Conservation (phyloP, 305 asterid genomes). For the Fraxinus platypoda region DNA sequence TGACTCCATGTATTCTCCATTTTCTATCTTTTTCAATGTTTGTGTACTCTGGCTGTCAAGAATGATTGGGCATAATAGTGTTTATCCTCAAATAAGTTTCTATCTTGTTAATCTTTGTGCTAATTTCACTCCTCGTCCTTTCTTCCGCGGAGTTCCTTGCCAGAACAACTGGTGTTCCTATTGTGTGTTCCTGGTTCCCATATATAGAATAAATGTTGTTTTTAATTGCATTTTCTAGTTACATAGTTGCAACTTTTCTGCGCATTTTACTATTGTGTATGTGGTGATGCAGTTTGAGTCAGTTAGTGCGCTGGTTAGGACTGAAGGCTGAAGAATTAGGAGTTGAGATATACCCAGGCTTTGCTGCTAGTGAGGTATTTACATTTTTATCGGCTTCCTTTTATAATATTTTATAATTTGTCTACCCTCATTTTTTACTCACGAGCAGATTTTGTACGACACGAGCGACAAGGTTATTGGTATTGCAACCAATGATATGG, state of each 20-base stretch:
- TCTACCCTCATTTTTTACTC: constrained; percentile 23
- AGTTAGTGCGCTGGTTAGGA: constrained; percentile 92
- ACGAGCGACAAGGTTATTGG: constrained; percentile 69
- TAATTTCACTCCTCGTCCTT: neutral
- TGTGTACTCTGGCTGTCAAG: constrained; percentile 12
- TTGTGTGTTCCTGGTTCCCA: constrained; percentile 1
- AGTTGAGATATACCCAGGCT: constrained; percentile 96
- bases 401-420: constrained; percentile 4
- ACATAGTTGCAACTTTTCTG: constrained; percentile 15
- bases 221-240: neutral
- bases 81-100: constrained; percentile 1
- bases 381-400: constrained; percentile 6
- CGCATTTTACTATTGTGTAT: constrained; percentile 25
- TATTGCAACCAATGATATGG: constrained; percentile 97
- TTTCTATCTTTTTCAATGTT: neutral
- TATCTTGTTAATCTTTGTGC: constrained; percentile 4
- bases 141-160: neutral
- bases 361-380: constrained; percentile 96
- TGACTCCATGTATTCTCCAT: neutral
- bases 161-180: neutral
- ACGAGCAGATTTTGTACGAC: constrained; percentile 66
- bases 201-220: neutral
- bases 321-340: constrained; percentile 96
- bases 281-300: constrained; percentile 75
- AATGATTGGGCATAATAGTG: constrained; percentile 4